Conservation (phyloP, 2,329 filamentous ascomycete genomes). For the Xylariales sp. region DNA sequence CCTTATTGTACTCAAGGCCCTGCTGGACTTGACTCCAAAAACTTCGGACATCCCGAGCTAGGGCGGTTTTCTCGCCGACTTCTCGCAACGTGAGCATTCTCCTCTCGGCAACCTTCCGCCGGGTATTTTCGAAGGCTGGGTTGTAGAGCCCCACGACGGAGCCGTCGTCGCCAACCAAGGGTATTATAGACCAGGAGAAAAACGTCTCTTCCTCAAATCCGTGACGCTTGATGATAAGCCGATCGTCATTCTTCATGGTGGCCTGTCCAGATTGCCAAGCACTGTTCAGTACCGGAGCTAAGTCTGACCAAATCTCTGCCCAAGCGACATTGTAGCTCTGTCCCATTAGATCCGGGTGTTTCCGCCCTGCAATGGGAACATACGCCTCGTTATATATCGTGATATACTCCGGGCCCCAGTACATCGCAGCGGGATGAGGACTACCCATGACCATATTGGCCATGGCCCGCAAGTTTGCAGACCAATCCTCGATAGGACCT, state of each 20-base stretch:
- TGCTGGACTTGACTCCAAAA: conserved; percentile 70
- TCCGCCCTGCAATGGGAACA: conserved; percentile 65
- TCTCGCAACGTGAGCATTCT: conserved; percentile 76
- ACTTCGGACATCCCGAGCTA: conserved; percentile 64
- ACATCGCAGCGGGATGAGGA: conserved; percentile 70
- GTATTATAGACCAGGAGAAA: conserved; percentile 79
- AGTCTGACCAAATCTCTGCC: conserved; percentile 69
- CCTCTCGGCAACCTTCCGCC: conserved; percentile 71
- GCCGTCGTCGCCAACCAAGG: conserved; percentile 69
- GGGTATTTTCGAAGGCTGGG: conserved; percentile 75
- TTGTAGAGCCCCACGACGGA: conserved; percentile 74
- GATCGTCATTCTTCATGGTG: conserved; percentile 80
- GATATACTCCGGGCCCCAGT: conserved; percentile 69
- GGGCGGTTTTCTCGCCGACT: conserved; percentile 69
- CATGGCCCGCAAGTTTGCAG: conserved; percentile 67
- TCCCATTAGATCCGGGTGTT: conserved; percentile 74
- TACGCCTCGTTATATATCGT: conserved; percentile 72
- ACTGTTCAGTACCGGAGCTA: conserved; percentile 63
- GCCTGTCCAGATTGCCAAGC: conserved; percentile 69
- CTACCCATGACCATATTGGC: conserved; percentile 78
- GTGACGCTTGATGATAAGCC: conserved; percentile 65
- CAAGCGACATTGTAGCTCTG: conserved; percentile 63
- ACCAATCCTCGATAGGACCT: conserved; percentile 72
- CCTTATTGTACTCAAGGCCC: conserved; percentile 68
- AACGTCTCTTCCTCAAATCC: conserved; percentile 74